Percentiles rank a stretch among this genome's conserved stretches.
phyloP scores from a whole-genome alignment of 495 filamentous ascomycete genomes.

The Mytilinidion resinicola region DNA sequence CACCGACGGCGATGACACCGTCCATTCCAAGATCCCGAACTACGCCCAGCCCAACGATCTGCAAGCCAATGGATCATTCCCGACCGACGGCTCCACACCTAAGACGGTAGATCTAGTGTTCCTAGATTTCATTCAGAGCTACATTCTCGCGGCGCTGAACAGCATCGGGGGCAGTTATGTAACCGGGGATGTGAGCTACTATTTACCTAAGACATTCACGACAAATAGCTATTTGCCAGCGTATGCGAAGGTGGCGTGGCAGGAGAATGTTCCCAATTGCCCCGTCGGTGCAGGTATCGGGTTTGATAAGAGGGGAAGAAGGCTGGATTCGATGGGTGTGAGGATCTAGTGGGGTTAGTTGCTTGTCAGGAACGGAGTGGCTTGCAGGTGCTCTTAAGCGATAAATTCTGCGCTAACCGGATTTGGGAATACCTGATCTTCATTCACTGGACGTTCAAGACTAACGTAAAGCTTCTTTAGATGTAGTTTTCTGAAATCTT shows the following conservation, averaged over 20 bases:
- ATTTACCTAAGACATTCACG: constrained; percentile 40
- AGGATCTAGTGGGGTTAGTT: no score
- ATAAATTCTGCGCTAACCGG: no score
- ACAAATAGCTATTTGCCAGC: constrained; percentile 45
- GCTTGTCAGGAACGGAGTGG: no score
- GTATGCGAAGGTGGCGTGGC: constrained; percentile 44
- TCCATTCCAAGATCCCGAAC: constrained; percentile 30
- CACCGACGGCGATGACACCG: constrained; percentile 37
- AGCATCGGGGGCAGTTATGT: constrained; percentile 39
- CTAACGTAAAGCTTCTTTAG: no score
- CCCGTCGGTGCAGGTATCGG: constrained; percentile 34
- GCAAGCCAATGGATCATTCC: constrained; percentile 34
- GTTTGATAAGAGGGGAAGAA: background rate
- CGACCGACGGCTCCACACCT: constrained; percentile 27
- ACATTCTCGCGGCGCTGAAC: constrained; percentile 34
- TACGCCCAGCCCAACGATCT: constrained; percentile 24
- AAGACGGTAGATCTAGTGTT: constrained; percentile 34
- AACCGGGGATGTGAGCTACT: constrained; percentile 37
- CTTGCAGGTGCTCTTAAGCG: no score
- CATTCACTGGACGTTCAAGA: no score
- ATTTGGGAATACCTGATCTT: no score
- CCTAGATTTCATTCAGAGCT: constrained; percentile 31
- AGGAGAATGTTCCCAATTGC: constrained; percentile 44
- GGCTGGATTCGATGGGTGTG: no score
- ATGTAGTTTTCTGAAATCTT: no score